Evolutionary conservation across 2,329 filamentous ascomycete species (phyloP), one percentile per base, ranked within the genome.

Genomic region (Rutstroemia sp.): DNA sequence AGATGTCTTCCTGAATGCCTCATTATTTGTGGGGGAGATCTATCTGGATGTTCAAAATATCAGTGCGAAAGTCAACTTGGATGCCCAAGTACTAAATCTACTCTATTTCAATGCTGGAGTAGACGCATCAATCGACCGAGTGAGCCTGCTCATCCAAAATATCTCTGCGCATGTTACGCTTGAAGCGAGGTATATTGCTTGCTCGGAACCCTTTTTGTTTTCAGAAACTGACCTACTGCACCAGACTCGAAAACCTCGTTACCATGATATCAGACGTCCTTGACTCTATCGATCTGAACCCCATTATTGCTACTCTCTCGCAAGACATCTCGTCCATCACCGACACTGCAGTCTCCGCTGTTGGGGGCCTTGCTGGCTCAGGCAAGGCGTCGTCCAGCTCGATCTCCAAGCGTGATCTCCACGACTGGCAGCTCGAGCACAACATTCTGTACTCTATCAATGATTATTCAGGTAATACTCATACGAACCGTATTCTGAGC

Each of bases 371-470:
- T 34, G 30, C 30, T 34, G 30, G 30, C 30, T 34, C 30, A 12
- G 30, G 30, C 30, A 34, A 3, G 30, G 3, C 64, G 49, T 2
- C 34, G 69, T 9, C 57, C 50, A 4, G 60, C 58, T 16, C 37
- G 49, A 6, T 21, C 49, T 30, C 19, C 56, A 4, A 53, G 63
- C 49, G 61, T 71, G 21, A 62, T 62, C 39, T 34, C 30, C 30
- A 34, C 30, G 30, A 34, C 30, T 79, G 76, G 69, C 75, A 79
- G 48, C 69, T 83, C 44, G 71, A 72, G 55, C 73, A 82, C 70
- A 81, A 81, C 65, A 79, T 85, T 58, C 75, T 85, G 37, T 84
- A 81, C 70, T 80, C 77, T 27, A 68, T 82, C 66, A 83, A 83
- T 70, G 77, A 85, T 71, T 85, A 82, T 67, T 72, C 72, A 14